Conservation (phyloP, 129 eudicot genomes). For the Sambucus nigra region DNA sequence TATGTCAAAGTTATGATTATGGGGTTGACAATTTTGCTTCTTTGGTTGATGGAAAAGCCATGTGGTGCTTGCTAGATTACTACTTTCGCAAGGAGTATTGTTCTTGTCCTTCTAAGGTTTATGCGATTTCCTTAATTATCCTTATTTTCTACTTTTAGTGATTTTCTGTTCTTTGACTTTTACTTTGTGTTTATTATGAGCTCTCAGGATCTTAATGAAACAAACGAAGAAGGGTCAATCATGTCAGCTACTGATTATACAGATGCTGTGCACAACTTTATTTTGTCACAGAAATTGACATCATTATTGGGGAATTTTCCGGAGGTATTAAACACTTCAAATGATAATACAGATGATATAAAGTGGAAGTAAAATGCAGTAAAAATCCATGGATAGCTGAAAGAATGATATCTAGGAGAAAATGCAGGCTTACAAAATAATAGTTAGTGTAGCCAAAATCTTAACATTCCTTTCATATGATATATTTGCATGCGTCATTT, state of each 20-base stretch:
- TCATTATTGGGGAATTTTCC: constrained; percentile 86
- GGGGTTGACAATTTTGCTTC: constrained; percentile 61
- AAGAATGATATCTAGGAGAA: too few species aligned
- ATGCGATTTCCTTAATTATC: constrained; percentile 2
- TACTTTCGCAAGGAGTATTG: constrained; percentile 61
- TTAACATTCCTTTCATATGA: too few species aligned
- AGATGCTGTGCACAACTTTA: constrained; percentile 94
- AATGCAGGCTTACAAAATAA: too few species aligned
- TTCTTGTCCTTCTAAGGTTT: constrained; percentile 39
- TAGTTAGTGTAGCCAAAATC: too few species aligned
- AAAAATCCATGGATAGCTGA: too few species aligned
- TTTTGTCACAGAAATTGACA: constrained; percentile 77
- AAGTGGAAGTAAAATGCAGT: neutral
- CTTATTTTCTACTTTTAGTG: constrained; percentile 1
- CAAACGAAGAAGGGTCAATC: constrained; percentile 43
- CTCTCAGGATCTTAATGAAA: constrained; percentile 35
- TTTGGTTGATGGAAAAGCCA: constrained; percentile 84
- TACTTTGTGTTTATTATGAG: constrained; percentile 1
- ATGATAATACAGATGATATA: too few species aligned
- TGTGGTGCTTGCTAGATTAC: constrained; percentile 97
- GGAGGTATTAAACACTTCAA: constrained; percentile 42
- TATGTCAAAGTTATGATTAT: constrained; percentile 52
- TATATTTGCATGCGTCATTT: too few species aligned
- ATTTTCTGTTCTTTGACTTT: neutral
- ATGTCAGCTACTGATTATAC: constrained; percentile 69